These are phyloP conservation scores for Chaetomiaceae sp. DNA, from an alignment of 2,329 filamentous ascomycete species.

Conservation along the genomic window DNA sequence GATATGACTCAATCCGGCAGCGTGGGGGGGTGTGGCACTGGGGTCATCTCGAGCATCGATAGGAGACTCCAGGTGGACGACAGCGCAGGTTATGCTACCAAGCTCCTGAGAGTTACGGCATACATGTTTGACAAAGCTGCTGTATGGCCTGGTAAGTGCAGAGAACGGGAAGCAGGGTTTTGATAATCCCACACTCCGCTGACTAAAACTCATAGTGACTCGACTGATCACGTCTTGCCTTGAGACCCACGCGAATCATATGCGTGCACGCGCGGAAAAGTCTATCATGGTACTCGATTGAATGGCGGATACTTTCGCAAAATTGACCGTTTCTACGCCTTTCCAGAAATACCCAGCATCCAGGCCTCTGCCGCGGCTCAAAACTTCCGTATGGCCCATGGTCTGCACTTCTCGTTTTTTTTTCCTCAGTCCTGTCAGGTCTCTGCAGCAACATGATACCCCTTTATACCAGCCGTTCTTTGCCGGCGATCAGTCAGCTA, in stretches of 20 bases:
- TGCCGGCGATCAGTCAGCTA: not conserved
- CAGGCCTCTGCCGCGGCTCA: not conserved
- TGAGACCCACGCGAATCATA: conserved; percentile 50
- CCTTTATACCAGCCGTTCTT: not conserved
- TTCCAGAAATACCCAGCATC: not conserved
- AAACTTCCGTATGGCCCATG: no score
- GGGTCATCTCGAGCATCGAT: conserved; percentile 46
- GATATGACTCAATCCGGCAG: conserved; percentile 49
- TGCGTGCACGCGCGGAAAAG: conserved; percentile 49
- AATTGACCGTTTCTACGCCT: not conserved
- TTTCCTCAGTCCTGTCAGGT: not conserved
- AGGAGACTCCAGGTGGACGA: conserved; percentile 46
- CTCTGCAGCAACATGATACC: not conserved
- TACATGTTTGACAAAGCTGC: conserved; percentile 84
- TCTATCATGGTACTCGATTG: conserved; percentile 43
- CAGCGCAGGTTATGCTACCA: conserved; percentile 74
- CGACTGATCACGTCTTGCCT: conserved; percentile 53
- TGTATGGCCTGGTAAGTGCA: conserved; percentile 78
- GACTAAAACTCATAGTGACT: conserved; percentile 38
- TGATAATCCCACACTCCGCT: conserved; percentile 10
- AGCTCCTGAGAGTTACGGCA: conserved; percentile 77
- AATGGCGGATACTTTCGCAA: not conserved
- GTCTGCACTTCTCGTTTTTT: not conserved
- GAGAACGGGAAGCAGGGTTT: no score
- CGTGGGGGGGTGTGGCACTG: conserved; percentile 45